phyloP scores from a whole-genome alignment of 805 yeast genomes.

The Starmerella kuoi region DNA sequence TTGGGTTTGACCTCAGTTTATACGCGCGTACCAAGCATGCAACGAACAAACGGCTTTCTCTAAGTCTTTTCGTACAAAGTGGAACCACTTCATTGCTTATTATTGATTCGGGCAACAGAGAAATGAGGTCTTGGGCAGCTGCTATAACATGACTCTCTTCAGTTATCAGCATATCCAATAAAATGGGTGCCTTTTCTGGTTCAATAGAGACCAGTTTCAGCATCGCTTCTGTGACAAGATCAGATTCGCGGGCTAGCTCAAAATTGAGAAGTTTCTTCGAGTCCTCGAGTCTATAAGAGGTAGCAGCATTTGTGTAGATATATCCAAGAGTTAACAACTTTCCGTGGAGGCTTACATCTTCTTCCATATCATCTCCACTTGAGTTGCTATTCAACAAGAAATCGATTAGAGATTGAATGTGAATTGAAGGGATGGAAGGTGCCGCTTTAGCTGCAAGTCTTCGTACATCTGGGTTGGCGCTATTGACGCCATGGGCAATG shows the following conservation, averaged over 20 bases:
- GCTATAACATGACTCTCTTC: conserved; percentile 2
- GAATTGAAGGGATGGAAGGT: neutral
- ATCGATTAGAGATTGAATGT: neutral
- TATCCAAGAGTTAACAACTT: conserved; percentile 12
- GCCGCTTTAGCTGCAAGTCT: conserved; percentile 35
- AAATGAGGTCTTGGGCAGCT: neutral
- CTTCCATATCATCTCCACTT: neutral
- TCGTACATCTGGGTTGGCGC: conserved; percentile 35
- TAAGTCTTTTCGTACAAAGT: conserved; percentile 8
- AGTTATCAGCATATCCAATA: conserved; percentile 1
- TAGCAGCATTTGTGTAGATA: neutral
- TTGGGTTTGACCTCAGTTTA: neutral
- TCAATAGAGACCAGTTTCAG: conserved; percentile 1
- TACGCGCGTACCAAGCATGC: conserved; percentile 8
- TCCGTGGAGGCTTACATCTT: conserved; percentile 8
- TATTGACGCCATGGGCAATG: conserved; percentile 27
- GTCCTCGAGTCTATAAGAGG: neutral
- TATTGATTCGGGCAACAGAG: neutral
- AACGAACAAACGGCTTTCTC: conserved; percentile 13
- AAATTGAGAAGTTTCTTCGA: neutral
- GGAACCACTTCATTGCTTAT: neutral
- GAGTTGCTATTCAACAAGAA: neutral
- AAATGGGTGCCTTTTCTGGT: neutral
- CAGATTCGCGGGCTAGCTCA: neutral
- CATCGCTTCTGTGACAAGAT: conserved; percentile 5